Evolutionary conservation across 768 basidiomycete genomes (phyloP).

Genomic region (Amanita molliuscula): DNA sequence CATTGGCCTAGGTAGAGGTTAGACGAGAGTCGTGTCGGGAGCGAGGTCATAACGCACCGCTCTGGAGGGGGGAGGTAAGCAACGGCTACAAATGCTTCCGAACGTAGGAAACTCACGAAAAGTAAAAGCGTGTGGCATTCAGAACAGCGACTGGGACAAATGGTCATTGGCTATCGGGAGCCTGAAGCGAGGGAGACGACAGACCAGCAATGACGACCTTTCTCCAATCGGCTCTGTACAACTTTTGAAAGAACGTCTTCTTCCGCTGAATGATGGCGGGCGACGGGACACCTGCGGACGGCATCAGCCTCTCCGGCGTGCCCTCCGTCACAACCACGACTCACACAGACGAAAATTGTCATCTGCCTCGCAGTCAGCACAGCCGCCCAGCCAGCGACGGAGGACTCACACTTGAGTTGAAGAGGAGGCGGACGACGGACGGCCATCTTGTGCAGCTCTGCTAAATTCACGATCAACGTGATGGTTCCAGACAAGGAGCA

Average conservation of each 20-base stretch:
- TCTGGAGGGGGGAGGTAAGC: conserved; percentile 8
- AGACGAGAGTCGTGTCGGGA: background rate
- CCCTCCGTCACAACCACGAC: background rate
- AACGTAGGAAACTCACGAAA: conserved; percentile 19
- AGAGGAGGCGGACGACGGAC: conserved; percentile 27
- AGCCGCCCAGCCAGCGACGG: background rate
- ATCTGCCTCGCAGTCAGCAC: conserved; percentile 12
- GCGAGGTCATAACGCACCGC: conserved; percentile 13
- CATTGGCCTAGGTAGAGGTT: conserved; percentile 17
- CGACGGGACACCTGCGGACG: background rate
- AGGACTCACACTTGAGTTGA: conserved; percentile 28
- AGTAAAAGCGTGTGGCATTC: conserved; percentile 27
- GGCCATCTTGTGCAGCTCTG: background rate
- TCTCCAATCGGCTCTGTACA: conserved; percentile 31
- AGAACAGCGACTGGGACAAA: conserved; percentile 23
- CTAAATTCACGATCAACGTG: conserved; percentile 8
- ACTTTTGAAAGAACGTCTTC: conserved; percentile 21
- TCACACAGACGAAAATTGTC: conserved; percentile 21
- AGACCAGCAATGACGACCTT: conserved; percentile 28
- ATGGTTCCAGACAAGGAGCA: conserved; percentile 31
- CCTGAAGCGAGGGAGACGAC: conserved; percentile 6
- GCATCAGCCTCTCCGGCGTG: background rate
- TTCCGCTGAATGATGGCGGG: conserved; percentile 13
- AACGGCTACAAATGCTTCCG: background rate
- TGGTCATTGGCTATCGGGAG: background rate